phyloP scores from a whole-genome alignment of 2,329 filamentous ascomycete genomes.

The Alternaria sp. region DNA sequence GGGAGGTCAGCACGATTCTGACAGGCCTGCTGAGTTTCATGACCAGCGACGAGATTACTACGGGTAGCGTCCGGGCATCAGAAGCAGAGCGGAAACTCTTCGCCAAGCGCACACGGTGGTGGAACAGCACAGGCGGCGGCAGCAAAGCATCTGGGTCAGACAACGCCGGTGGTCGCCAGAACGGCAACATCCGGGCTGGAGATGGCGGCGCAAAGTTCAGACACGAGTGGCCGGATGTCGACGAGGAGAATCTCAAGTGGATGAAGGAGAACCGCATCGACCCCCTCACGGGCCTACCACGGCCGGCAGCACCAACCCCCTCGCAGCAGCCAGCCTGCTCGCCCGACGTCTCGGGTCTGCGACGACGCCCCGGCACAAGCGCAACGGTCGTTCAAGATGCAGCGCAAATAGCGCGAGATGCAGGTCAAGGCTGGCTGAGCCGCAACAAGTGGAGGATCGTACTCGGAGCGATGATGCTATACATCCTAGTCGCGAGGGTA shows the following conservation, averaged over 20 bases:
- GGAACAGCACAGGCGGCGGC: constrained; percentile 93
- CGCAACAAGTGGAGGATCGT: constrained; percentile 79
- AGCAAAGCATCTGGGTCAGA: constrained; percentile 61
- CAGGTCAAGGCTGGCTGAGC: constrained; percentile 80
- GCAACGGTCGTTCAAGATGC: constrained; percentile 77
- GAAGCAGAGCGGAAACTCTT: constrained; percentile 79
- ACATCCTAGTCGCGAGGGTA: constrained; percentile 81
- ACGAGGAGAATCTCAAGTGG: constrained; percentile 90
- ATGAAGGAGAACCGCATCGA: constrained; percentile 86
- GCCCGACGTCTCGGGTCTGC: constrained; percentile 68
- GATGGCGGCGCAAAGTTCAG: constrained; percentile 92
- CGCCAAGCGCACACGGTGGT: constrained; percentile 84
- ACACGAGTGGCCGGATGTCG: constrained; percentile 86
- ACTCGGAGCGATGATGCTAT: constrained; percentile 75
- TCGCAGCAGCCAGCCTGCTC: constrained; percentile 61
- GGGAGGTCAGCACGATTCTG: constrained; percentile 96
- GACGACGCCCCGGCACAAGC: constrained; percentile 66
- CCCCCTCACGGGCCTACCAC: constrained; percentile 71
- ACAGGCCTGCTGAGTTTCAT: constrained; percentile 96
- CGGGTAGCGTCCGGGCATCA: constrained; percentile 80
- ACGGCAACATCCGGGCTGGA: constrained; percentile 76
- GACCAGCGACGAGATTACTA: constrained; percentile 99
- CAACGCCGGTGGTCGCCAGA: constrained; percentile 57
- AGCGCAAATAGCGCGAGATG: constrained; percentile 74
- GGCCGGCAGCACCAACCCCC: constrained; percentile 57